A percentile compares a stretch with the other conserved stretches of the same genome.
These are phyloP conservation scores for Musa balbisiana DNA, from an alignment of 202 grass and related monocot genomes.

Conservation along the genomic window DNA sequence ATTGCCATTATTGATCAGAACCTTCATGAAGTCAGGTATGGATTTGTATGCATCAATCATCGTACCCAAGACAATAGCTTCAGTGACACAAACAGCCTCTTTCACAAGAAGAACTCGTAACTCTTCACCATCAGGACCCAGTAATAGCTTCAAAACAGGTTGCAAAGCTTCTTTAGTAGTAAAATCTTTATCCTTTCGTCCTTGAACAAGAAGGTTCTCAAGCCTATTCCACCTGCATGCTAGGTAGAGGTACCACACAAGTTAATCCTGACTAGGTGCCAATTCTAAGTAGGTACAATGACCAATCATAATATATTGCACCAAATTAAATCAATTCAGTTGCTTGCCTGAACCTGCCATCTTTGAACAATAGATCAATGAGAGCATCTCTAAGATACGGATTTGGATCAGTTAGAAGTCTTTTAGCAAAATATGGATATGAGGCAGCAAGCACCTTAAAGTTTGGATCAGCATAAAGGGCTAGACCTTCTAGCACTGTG, in stretches of 20 bases:
- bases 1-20: conserved; percentile 45
- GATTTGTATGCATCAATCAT: conserved; percentile 64
- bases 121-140: conserved; percentile 70
- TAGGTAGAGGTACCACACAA: conserved; percentile 28
- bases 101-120: conserved; percentile 69
- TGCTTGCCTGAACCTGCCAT: conserved; percentile 80
- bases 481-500: conserved; percentile 88
- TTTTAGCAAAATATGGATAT: conserved; percentile 95
- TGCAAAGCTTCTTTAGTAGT: conserved; percentile 83
- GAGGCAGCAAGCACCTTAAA: conserved; percentile 97
- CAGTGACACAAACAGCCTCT: conserved; percentile 74
- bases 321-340: background rate
- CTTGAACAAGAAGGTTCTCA: conserved; percentile 96
- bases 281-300: too few relatives aligned
- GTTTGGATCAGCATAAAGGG: conserved; percentile 77
- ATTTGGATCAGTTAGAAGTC: conserved; percentile 93
- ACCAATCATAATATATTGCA: too few relatives aligned
- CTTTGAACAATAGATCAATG: conserved; percentile 92
- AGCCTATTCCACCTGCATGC: conserved; percentile 82
- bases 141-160: conserved; percentile 79
- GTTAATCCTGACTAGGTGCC: background rate
- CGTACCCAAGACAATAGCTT: conserved; percentile 64
- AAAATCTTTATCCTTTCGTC: conserved; percentile 82
- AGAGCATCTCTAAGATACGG: conserved; percentile 95
- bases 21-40: conserved; percentile 60